Base-by-base conservation (phyloP, 1,284 basidiomycete genomes). In the Cutaneotrichosporon mucoides region DNA sequence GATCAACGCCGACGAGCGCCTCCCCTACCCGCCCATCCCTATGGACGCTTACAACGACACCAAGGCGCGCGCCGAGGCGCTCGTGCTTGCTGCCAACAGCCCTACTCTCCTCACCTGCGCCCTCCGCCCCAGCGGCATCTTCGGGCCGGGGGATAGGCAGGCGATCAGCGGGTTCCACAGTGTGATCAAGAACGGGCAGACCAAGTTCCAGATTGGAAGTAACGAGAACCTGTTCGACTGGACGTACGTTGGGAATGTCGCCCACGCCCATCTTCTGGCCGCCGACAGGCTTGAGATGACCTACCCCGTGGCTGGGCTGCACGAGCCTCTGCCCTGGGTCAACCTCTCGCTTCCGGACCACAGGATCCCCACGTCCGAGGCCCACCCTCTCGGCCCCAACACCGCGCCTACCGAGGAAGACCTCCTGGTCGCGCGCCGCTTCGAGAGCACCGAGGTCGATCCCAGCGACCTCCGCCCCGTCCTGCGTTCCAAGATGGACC, bases 241-340 rank as follows among this genome's bases (percentile, higher is more conserved):
- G 87, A 98, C 95, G 1, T 98, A 97, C 71, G 92, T 99, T 64
- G 91, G 87, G 64, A 99, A 99, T 76, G 88, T 96, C 62, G 94
- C 93, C 0, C 86, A 90, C 71, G 95, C 95, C 2, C 96, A 99
- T 74, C 80, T 99, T 7, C 86, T 99, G 50, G 96, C 96, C 2
- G 89, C 90, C 8, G 94, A 98, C 81, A 53, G 73, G 73, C 56
- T 76, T 72, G 61, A 66, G 72, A 45, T 80, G 40, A 60, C 54
- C 3, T 79, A 81, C 58, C 73, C 76, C 7, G 67, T 75, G 49
- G 63, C 63, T 65, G 76, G 53, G 73, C 83, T 90, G 57, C 79
- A 83, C 58, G 81, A 80, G 53, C 83, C 87, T 10, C 81, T 92
- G 0, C 81, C 84, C 2, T 80, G 84, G 36, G 82, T 92, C 67